Conservation (phyloP, 257 asterid genomes). For the Solanum microdontum region DNA sequence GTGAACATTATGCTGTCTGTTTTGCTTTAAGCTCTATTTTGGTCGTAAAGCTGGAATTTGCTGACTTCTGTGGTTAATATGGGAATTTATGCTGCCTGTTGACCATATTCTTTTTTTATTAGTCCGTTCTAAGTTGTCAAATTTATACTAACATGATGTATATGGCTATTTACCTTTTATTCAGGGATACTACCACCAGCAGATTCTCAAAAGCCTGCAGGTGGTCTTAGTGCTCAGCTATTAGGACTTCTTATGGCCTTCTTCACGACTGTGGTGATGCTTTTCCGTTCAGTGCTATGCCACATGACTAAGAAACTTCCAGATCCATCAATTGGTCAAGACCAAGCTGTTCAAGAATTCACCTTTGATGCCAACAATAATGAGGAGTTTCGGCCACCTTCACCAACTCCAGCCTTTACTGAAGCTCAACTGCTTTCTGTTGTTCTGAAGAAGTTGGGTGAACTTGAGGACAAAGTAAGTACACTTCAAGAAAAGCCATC, state of each 20-base stretch:
- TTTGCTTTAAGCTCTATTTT: not conserved
- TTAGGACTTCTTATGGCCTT: not conserved
- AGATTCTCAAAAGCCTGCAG: not conserved
- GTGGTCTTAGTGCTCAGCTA: not conserved
- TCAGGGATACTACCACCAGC: conserved; percentile 6
- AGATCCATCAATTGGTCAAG: not conserved
- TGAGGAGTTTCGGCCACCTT: conserved; percentile 30
- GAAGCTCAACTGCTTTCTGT: conserved; percentile 41
- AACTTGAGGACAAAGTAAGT: conserved; percentile 58
- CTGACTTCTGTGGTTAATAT: not conserved
- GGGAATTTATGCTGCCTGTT: not conserved
- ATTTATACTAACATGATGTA: not conserved
- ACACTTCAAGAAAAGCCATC: conserved; percentile 50
- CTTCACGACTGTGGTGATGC: conserved; percentile 1
- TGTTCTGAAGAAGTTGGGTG: conserved; percentile 46
- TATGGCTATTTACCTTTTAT: not conserved
- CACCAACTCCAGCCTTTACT: conserved; percentile 27
- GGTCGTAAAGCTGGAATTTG: not conserved
- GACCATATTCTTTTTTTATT: not conserved
- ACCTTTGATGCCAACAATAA: conserved; percentile 10
- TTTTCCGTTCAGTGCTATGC: conserved; percentile 1
- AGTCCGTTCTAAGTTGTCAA: not conserved
- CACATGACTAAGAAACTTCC: conserved; percentile 3
- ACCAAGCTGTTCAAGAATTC: conserved; percentile 1
- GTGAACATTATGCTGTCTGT: not conserved